phyloP scores from a whole-genome alignment of 2,329 filamentous ascomycete species.

The Aureobasidium zeae region DNA sequence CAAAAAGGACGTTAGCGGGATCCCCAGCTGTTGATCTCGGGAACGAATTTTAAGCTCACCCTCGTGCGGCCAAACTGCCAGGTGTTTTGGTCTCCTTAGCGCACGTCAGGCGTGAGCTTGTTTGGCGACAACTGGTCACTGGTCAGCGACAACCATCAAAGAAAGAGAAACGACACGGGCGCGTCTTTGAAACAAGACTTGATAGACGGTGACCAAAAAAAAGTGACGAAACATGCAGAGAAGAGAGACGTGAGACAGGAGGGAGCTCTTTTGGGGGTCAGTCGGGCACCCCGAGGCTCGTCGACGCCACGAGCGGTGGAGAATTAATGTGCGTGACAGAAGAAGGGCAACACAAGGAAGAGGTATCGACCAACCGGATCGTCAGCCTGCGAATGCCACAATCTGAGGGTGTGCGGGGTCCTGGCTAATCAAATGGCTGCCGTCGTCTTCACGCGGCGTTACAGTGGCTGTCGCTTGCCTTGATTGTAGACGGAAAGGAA shows the following conservation, averaged over 20 bases:
- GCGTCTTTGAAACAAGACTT: constrained; percentile 1
- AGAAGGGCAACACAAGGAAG: constrained; percentile 6
- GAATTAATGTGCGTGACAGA: constrained; percentile 3
- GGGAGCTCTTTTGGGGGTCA: constrained; percentile 4
- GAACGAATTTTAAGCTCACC: constrained; percentile 14
- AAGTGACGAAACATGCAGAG: constrained; percentile 14
- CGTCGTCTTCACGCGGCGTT: constrained; percentile 13
- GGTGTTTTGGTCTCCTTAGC: constrained; percentile 2
- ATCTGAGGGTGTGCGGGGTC: constrained; percentile 13
- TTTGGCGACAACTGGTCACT: constrained; percentile 7
- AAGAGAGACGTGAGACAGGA: constrained; percentile 12
- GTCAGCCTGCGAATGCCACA: constrained; percentile 12
- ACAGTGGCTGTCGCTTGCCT: constrained; percentile 11
- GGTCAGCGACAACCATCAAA: too few relatives aligned
- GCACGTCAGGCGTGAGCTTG: constrained; percentile 9
- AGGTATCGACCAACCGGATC: constrained; percentile 9
- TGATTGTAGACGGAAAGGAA: constrained; percentile 9
- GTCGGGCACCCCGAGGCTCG: constrained; percentile 10
- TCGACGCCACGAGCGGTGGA: constrained; percentile 7
- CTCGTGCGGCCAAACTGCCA: constrained; percentile 14
- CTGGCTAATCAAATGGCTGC: constrained; percentile 11
- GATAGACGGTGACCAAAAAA: constrained; percentile 6
- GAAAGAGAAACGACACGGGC: background rate
- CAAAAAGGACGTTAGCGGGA: constrained; percentile 15
- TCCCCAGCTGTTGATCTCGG: constrained; percentile 6